Conservation (phyloP, 1,139 yeast species). For the Sporopachydermia cereana region DNA sequence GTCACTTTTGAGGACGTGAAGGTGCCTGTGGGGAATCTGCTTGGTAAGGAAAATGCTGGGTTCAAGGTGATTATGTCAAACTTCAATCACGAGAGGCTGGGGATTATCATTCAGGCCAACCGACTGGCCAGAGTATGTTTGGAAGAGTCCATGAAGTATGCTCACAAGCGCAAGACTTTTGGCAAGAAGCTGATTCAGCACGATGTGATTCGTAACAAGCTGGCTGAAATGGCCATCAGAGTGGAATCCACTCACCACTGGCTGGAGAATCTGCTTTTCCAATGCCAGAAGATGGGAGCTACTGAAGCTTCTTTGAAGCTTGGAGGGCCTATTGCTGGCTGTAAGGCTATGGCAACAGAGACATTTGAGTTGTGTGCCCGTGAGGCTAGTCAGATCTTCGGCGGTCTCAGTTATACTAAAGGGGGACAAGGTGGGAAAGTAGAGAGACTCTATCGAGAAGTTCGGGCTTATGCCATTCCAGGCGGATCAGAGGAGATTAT, state of each 20-base stretch:
- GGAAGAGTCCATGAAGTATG: constrained; percentile 31
- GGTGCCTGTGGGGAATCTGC: constrained; percentile 31
- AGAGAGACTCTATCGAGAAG: constrained; percentile 32
- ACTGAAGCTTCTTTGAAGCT: constrained; percentile 28
- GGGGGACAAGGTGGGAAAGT: constrained; percentile 34
- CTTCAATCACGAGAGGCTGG: constrained; percentile 34
- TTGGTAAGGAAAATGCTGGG: constrained; percentile 32
- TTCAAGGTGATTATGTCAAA: constrained; percentile 33
- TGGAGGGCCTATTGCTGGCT: constrained; percentile 35
- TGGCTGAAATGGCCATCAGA: constrained; percentile 31
- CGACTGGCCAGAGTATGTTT: constrained; percentile 30
- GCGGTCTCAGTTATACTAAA: constrained; percentile 32
- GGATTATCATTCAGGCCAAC: constrained; percentile 28
- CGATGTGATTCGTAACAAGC: constrained; percentile 31
- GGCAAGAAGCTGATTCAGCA: constrained; percentile 31
- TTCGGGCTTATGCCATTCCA: constrained; percentile 32
- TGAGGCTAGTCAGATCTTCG: constrained; percentile 34
- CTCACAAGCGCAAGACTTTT: constrained; percentile 31
- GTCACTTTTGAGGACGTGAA: constrained; percentile 33
- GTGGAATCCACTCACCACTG: constrained; percentile 29
- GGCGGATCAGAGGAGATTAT: constrained; percentile 35
- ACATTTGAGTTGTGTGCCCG: constrained; percentile 31
- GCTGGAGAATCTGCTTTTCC: constrained; percentile 27
- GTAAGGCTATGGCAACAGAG: constrained; percentile 31
- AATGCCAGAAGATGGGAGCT: constrained; percentile 24